phyloP scores from a whole-genome alignment of 306 rosid species.

The Trifolium fragiferum region DNA sequence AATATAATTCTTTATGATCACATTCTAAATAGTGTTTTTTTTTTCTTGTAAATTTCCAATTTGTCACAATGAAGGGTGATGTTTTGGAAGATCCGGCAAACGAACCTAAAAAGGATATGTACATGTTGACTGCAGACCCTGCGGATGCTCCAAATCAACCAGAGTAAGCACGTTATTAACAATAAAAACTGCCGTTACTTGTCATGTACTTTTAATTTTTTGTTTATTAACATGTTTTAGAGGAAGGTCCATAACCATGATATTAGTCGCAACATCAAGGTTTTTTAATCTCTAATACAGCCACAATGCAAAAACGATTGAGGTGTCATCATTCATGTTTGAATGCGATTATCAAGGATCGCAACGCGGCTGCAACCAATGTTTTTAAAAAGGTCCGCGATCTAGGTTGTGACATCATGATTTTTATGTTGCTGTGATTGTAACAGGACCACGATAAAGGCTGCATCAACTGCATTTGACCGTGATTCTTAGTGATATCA shows the following conservation, averaged over 20 bases:
- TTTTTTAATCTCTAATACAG: too few species aligned
- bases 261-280: too few species aligned
- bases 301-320: not conserved
- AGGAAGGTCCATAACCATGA: not conserved
- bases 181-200: not conserved
- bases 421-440: not conserved
- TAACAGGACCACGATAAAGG: not conserved
- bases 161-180: constrained; percentile 56
- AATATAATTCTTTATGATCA: not conserved
- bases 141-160: constrained; percentile 85
- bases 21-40: too few species aligned
- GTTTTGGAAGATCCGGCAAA: constrained; percentile 87
- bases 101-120: constrained; percentile 91
- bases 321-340: not conserved
- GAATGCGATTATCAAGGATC: not conserved
- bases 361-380: not conserved
- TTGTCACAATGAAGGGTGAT: constrained; percentile 70
- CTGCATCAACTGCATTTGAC: not conserved
- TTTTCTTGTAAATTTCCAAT: constrained; percentile 27
- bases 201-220: not conserved
- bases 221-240: not conserved
- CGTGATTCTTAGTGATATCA: not conserved
- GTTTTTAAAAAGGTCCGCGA: too few species aligned
- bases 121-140: constrained; percentile 82
- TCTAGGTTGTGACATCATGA: not conserved